These are phyloP conservation scores for Globisporangium spiculum DNA, from an alignment of 352 stramenopile species.

Conservation along the genomic window DNA sequence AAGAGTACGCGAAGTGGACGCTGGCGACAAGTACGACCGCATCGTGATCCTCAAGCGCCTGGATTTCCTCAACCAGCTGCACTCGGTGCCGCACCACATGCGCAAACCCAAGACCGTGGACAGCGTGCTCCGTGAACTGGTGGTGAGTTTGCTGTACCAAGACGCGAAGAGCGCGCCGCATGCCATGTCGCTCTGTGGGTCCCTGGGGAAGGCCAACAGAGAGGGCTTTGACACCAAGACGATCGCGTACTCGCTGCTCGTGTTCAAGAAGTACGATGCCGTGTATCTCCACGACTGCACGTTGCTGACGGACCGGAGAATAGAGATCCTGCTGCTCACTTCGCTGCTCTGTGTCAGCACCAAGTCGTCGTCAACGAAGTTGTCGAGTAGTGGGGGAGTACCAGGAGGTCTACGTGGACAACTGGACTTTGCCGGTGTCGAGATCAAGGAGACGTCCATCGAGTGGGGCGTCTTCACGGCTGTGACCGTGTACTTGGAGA, in stretches of 20 bases:
- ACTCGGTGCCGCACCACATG: slow-evolving; percentile 25
- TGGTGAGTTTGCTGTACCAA: slow-evolving; percentile 47
- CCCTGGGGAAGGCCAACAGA: slow-evolving; percentile 36
- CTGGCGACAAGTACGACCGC: slow-evolving; percentile 17
- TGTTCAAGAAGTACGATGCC: slow-evolving; percentile 50
- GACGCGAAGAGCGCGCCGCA: slow-evolving; percentile 29
- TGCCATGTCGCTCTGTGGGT: slow-evolving; percentile 19
- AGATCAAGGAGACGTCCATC: slow-evolving; percentile 35
- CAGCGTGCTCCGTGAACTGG: slow-evolving; percentile 37
- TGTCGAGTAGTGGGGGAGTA: not conserved
- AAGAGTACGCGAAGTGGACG: slow-evolving; percentile 39
- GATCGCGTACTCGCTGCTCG: slow-evolving; percentile 50
- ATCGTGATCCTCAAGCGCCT: slow-evolving; percentile 24
- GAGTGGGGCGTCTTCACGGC: slow-evolving; percentile 50
- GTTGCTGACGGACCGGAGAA: slow-evolving; percentile 34
- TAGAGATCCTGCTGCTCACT: slow-evolving; percentile 60
- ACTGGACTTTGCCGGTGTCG: slow-evolving; percentile 5
- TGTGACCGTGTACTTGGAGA: slow-evolving; percentile 48
- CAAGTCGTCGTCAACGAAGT: slow-evolving; percentile 12
- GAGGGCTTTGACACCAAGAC: slow-evolving; percentile 39
- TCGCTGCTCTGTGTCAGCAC: slow-evolving; percentile 38
- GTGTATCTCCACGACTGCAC: slow-evolving; percentile 25
- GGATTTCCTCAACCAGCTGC: slow-evolving; percentile 31
- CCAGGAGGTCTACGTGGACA: not conserved
- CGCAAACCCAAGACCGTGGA: slow-evolving; percentile 36